Evolutionary conservation across 1,139 yeast genomes (phyloP).

Genomic region (Pichia kudriavzevii): DNA sequence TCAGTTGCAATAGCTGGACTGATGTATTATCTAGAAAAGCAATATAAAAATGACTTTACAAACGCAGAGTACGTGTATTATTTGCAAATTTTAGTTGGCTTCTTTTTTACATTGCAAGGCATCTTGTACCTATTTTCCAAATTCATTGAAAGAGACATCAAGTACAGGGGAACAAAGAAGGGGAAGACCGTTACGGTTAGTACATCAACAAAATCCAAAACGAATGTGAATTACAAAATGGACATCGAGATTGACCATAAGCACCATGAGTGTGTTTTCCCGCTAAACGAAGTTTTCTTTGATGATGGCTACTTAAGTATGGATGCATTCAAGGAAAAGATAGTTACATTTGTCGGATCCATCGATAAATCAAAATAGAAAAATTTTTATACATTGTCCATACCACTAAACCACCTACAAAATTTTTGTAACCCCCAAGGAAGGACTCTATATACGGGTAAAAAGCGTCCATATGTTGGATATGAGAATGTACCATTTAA

Average conservation of each 20-base stretch:
- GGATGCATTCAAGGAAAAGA: slow-evolving; percentile 32
- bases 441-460: slow-evolving; percentile 44
- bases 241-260: slow-evolving; percentile 29
- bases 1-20: slow-evolving; percentile 61
- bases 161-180: slow-evolving; percentile 48
- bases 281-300: slow-evolving; percentile 41
- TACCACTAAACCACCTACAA: slow-evolving; percentile 44
- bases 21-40: slow-evolving; percentile 62
- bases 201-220: slow-evolving; percentile 29
- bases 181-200: slow-evolving; percentile 34
- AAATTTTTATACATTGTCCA: slow-evolving; percentile 33
- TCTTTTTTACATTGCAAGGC: slow-evolving; percentile 46
- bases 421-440: slow-evolving; percentile 43
- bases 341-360: slow-evolving; percentile 20
- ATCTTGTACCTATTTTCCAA: slow-evolving; percentile 42
- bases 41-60: slow-evolving; percentile 35
- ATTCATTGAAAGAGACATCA: slow-evolving; percentile 46
- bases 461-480: slow-evolving; percentile 56
- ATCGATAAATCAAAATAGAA: slow-evolving; percentile 13
- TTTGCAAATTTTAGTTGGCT: slow-evolving; percentile 35
- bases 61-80: slow-evolving; percentile 31
- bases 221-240: slow-evolving; percentile 39
- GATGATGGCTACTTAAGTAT: slow-evolving; percentile 40
- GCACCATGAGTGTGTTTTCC: slow-evolving; percentile 26
- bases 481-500: slow-evolving; percentile 44